These are phyloP conservation scores for Nicotiana obtusifolia DNA, from an alignment of 257 asterid genomes.

Conservation along the genomic window DNA sequence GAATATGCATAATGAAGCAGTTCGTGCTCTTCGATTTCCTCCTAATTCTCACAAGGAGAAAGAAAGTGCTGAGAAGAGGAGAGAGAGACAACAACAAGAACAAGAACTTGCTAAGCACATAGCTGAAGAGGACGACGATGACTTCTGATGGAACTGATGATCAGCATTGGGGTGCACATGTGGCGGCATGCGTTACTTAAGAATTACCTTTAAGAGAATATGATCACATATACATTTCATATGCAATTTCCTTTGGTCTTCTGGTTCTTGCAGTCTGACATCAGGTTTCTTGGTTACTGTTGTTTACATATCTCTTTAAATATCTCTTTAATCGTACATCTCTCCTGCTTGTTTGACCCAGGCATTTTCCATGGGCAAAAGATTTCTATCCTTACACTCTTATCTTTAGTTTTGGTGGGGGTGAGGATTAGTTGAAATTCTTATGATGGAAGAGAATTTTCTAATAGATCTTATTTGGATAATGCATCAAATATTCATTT, in stretches of 20 bases:
- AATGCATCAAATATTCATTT: too few relatives aligned
- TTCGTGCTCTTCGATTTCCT: conserved; percentile 78
- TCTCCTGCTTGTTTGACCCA: too few relatives aligned
- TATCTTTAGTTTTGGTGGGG: too few relatives aligned
- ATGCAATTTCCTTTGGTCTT: background rate
- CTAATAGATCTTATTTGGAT: too few relatives aligned
- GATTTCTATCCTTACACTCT: too few relatives aligned
- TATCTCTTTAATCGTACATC: background rate
- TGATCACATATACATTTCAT: background rate
- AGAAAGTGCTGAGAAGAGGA: conserved; percentile 92
- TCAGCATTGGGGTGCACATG: background rate
- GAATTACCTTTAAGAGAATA: background rate
- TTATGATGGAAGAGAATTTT: too few relatives aligned
- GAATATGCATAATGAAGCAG: conserved; percentile 89
- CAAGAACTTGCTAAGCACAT: conserved; percentile 93
- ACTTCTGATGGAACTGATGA: conserved; percentile 6
- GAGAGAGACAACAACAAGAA: conserved; percentile 86
- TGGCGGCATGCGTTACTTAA: background rate
- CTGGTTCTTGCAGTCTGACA: background rate
- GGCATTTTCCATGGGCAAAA: too few relatives aligned
- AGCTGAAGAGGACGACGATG: conserved; percentile 93
- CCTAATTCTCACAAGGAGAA: conserved; percentile 82
- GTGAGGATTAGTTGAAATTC: too few relatives aligned
- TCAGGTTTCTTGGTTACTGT: background rate
- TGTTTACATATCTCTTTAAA: background rate